These are phyloP conservation scores for Phytophthora macrochlamydospora DNA, from an alignment of 352 stramenopile species.

Conservation along the genomic window DNA sequence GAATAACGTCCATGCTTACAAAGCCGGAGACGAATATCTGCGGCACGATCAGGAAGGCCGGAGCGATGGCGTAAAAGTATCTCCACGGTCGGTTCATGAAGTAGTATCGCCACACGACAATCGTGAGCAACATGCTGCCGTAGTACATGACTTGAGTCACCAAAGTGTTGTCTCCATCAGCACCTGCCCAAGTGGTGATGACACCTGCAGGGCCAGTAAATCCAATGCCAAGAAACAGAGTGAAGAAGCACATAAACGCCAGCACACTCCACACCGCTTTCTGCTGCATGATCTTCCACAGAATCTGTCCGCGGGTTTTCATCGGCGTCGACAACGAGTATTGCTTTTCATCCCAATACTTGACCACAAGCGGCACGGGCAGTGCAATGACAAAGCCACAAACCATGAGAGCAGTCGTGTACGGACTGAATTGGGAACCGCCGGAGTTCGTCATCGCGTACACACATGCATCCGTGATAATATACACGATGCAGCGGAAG, in stretches of 20 bases:
- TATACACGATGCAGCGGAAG: constrained; percentile 28
- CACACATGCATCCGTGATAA: constrained; percentile 17
- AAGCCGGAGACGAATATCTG: constrained; percentile 27
- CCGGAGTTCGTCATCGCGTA: constrained; percentile 10
- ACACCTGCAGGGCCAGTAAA: constrained; percentile 29
- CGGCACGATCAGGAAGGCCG: constrained; percentile 34
- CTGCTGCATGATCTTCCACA: constrained; percentile 56
- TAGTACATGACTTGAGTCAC: constrained; percentile 18
- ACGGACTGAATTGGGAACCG: constrained; percentile 1
- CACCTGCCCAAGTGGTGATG: constrained; percentile 28
- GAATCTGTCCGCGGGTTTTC: constrained; percentile 35
- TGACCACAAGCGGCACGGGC: constrained; percentile 34
- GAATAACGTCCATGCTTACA: constrained; percentile 35
- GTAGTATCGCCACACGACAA: constrained; percentile 25
- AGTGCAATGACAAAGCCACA: constrained; percentile 26
- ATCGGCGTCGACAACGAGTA: constrained; percentile 41
- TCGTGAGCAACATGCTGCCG: constrained; percentile 23
- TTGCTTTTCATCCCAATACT: constrained; percentile 38
- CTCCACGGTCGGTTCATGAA: constrained; percentile 45
- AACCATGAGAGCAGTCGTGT: constrained; percentile 24
- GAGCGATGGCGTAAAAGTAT: constrained; percentile 32
- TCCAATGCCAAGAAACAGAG: constrained; percentile 31
- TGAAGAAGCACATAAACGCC: constrained; percentile 45
- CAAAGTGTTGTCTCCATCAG: constrained; percentile 21
- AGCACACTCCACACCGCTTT: constrained; percentile 50